These are phyloP conservation scores for Euphrasia confusa DNA, from an alignment of 257 asterid species.

Conservation along the genomic window DNA sequence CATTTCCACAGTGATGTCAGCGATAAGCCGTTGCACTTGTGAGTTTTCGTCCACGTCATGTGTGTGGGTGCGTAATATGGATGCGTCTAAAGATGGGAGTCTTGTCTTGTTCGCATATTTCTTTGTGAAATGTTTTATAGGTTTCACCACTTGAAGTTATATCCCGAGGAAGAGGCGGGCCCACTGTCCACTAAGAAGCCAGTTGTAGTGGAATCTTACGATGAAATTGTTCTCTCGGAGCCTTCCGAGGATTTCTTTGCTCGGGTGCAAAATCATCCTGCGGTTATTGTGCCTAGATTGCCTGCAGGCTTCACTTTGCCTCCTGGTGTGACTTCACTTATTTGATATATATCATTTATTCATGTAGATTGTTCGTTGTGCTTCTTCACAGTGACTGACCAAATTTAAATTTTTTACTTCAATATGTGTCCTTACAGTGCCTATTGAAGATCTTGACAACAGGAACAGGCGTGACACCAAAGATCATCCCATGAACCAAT, in stretches of 20 bases:
- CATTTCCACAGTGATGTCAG: conserved; percentile 69
- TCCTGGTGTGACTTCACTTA: conserved; percentile 65
- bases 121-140: conserved; percentile 31
- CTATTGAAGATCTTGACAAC: conserved; percentile 53
- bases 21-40: conserved; percentile 90
- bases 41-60: conserved; percentile 34
- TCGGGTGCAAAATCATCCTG: conserved; percentile 73
- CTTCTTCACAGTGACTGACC: not conserved
- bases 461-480: conserved; percentile 62
- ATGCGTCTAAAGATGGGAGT: not conserved
- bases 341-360: conserved; percentile 7
- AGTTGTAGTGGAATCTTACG: conserved; percentile 74
- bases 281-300: conserved; percentile 66
- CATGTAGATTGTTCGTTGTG: conserved; percentile 13
- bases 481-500: conserved; percentile 76
- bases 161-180: conserved; percentile 80
- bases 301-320: conserved; percentile 56
- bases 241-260: conserved; percentile 77
- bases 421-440: conserved; percentile 30
- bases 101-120: not conserved
- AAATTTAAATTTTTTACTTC: not conserved
- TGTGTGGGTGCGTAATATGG: not conserved
- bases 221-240: conserved; percentile 78
- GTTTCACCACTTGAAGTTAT: conserved; percentile 82
- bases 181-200: conserved; percentile 74